Percentiles rank a stretch among this genome's conserved stretches.
These are phyloP conservation scores for Penicillium pulvis DNA, from an alignment of 495 filamentous ascomycete genomes.

Conservation along the genomic window DNA sequence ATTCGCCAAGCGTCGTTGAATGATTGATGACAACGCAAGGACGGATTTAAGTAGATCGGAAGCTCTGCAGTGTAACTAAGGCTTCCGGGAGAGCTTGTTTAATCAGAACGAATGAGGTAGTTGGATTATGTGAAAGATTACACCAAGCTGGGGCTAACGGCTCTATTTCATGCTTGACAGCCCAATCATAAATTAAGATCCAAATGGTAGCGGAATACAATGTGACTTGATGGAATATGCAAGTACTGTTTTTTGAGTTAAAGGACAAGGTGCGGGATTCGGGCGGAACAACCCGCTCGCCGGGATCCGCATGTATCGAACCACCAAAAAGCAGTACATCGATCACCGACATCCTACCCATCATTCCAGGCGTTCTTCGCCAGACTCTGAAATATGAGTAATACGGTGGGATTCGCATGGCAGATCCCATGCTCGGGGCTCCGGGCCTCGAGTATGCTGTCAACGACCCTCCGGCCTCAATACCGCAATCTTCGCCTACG, in stretches of 20 bases:
- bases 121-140: background rate
- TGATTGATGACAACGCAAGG: background rate
- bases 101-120: background rate
- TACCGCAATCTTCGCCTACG: constrained; percentile 26
- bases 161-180: no score
- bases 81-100: background rate
- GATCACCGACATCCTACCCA: background rate
- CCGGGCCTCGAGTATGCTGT: constrained; percentile 31
- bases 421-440: constrained; percentile 47
- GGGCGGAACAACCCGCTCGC: background rate
- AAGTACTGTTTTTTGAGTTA: no score
- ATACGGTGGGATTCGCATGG: constrained; percentile 50
- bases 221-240: no score
- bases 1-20: background rate
- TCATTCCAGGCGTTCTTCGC: background rate
- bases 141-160: background rate
- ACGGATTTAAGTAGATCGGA: background rate
- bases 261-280: no score
- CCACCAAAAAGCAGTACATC: background rate
- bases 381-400: constrained; percentile 48
- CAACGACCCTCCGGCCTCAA: constrained; percentile 15
- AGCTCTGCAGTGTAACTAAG: background rate
- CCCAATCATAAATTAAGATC: no score
- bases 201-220: no score
- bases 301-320: background rate